Conservation (phyloP, 495 filamentous ascomycete genomes). For the Friedmanniomyces simplex region DNA sequence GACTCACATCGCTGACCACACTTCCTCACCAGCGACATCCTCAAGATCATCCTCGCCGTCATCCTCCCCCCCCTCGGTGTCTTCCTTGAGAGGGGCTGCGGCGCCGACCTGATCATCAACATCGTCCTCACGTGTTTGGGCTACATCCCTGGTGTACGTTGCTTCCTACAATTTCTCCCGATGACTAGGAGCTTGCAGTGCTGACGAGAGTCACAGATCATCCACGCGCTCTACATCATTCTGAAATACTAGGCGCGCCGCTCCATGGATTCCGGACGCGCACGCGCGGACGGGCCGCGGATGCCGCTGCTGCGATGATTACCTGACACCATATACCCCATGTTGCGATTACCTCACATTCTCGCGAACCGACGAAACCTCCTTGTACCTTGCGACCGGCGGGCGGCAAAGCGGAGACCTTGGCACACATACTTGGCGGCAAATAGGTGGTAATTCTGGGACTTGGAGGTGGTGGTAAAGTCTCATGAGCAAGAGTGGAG, state of each 20-base stretch:
- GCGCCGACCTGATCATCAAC: slow-evolving; percentile 76
- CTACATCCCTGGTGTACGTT: slow-evolving; percentile 31
- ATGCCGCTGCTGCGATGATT: background rate
- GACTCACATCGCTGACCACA: too few relatives aligned
- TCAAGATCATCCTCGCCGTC: slow-evolving; percentile 84
- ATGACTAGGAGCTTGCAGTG: too few relatives aligned
- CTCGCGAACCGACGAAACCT: too few relatives aligned
- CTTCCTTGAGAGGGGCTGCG: slow-evolving; percentile 81
- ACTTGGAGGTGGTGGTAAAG: too few relatives aligned
- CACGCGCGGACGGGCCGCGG: background rate
- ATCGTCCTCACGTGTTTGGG: slow-evolving; percentile 73
- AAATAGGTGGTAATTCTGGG: too few relatives aligned
- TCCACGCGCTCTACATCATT: slow-evolving; percentile 42
- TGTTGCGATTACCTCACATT: background rate
- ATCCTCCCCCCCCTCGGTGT: slow-evolving; percentile 82
- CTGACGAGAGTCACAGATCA: slow-evolving; percentile 21
- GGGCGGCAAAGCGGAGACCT: too few relatives aligned
- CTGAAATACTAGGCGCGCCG: slow-evolving; percentile 37
- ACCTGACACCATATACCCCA: background rate
- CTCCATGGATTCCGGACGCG: background rate
- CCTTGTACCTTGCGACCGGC: too few relatives aligned
- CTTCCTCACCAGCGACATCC: slow-evolving; percentile 84
- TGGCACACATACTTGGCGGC: too few relatives aligned
- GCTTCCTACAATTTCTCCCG: too few relatives aligned
- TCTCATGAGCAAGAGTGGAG: too few relatives aligned